phyloP scores from a whole-genome alignment of 192 early-diverging fungal genomes.

The Dimargaris verticillata region DNA sequence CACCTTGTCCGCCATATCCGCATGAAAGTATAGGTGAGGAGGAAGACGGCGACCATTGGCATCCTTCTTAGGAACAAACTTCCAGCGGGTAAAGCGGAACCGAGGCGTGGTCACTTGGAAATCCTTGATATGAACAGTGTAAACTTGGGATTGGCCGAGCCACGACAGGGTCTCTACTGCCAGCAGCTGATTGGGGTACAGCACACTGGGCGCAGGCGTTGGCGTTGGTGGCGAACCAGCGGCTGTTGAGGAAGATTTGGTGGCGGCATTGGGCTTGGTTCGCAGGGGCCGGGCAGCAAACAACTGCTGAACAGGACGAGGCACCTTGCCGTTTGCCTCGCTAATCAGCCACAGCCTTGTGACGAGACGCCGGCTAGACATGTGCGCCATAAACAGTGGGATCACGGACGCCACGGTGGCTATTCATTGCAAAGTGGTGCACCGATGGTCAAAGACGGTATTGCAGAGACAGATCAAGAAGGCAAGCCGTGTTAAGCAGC shows the following conservation, averaged over 20 bases:
- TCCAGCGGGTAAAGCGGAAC: not conserved
- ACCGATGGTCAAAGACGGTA: too few relatives aligned
- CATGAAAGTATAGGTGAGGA: not conserved
- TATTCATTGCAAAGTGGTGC: too few relatives aligned
- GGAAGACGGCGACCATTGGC: not conserved
- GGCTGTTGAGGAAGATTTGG: too few relatives aligned
- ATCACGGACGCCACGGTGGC: not conserved
- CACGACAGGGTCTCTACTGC: not conserved
- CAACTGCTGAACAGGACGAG: not conserved
- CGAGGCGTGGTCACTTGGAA: not conserved
- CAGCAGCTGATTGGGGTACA: not conserved
- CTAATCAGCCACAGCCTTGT: not conserved
- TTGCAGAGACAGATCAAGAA: too few relatives aligned
- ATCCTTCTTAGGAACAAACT: not conserved
- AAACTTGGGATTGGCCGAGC: not conserved
- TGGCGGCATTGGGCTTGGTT: too few relatives aligned
- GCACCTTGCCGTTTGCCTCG: not conserved
- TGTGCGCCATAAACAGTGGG: not conserved
- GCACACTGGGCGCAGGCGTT: not conserved
- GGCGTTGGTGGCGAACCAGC: too few relatives aligned
- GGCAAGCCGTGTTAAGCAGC: too few relatives aligned
- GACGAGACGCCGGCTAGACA: not conserved
- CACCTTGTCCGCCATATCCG: not conserved
- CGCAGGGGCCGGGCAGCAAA: not conserved
- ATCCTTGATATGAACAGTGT: not conserved